These are phyloP conservation scores for Fagus sylvatica DNA, from an alignment of 306 rosid species.

Conservation along the genomic window DNA sequence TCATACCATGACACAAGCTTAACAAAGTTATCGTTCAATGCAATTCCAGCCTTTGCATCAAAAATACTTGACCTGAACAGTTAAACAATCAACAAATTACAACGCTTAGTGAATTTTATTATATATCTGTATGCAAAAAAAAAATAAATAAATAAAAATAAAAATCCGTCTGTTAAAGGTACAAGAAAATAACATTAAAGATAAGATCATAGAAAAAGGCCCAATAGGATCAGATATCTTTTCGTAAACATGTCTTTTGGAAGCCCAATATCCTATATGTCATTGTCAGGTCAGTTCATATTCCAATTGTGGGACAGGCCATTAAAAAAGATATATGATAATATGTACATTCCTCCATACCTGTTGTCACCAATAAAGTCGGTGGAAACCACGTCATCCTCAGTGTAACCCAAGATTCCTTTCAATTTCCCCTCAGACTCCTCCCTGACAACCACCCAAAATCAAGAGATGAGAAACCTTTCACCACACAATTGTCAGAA, in stretches of 20 bases:
- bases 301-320: no score
- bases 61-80: slow-evolving; percentile 72
- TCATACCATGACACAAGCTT: slow-evolving; percentile 76
- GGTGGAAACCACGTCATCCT: slow-evolving; percentile 72
- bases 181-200: no score
- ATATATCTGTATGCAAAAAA: no score
- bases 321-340: no score
- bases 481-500: background rate
- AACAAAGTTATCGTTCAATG: slow-evolving; percentile 47
- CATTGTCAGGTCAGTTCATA: background rate
- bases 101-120: background rate
- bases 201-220: background rate
- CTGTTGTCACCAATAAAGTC: slow-evolving; percentile 75
- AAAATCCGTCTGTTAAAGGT: no score
- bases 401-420: slow-evolving; percentile 77
- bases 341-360: slow-evolving; percentile 14
- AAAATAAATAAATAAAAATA: no score
- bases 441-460: slow-evolving; percentile 43
- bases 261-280: background rate
- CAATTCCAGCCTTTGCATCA: slow-evolving; percentile 81
- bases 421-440: slow-evolving; percentile 75
- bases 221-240: background rate
- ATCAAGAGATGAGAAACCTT: background rate
- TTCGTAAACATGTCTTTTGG: background rate
- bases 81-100: background rate